Percentiles rank a stretch among this genome's conserved stretches.
Evolutionary conservation across 129 eudicot species (phyloP).

Genomic region (Deinandra increscens): DNA sequence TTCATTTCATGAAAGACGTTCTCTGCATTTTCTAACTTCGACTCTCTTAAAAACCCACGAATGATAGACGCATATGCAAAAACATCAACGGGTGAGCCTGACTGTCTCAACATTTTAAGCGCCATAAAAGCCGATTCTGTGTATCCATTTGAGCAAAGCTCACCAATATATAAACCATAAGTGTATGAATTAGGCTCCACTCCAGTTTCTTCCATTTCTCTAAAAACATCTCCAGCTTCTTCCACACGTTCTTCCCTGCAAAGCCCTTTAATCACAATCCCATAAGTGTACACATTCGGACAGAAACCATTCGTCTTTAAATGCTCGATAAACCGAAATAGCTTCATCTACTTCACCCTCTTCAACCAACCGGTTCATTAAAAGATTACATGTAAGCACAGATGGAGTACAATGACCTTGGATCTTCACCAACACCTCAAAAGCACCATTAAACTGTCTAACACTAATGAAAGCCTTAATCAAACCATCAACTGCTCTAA

Average conservation of each 20-base stretch:
- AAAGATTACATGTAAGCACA: constrained; percentile 56
- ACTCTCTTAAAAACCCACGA: constrained; percentile 58
- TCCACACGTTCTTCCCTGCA: constrained; percentile 47
- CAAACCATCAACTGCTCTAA: constrained; percentile 53
- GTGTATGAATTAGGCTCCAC: constrained; percentile 45
- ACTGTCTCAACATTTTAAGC: constrained; percentile 30
- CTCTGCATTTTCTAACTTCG: constrained; percentile 63
- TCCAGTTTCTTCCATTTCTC: constrained; percentile 55
- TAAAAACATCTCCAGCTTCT: constrained; percentile 43
- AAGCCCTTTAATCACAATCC: constrained; percentile 60
- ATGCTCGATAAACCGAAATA: constrained; percentile 41
- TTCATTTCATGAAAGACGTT: constrained; percentile 56
- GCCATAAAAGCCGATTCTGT: constrained; percentile 43
- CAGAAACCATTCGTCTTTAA: constrained; percentile 48
- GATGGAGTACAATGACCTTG: constrained; percentile 34
- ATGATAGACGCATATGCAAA: constrained; percentile 54
- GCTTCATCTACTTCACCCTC: constrained; percentile 46
- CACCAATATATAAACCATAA: constrained; percentile 48
- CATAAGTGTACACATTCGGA: constrained; percentile 63
- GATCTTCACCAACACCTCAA: constrained; percentile 41
- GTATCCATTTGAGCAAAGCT: constrained; percentile 53
- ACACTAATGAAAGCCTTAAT: constrained; percentile 50
- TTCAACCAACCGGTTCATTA: constrained; percentile 52
- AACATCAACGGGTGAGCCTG: constrained; percentile 32
- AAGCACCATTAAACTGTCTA: constrained; percentile 46